phyloP scores from a whole-genome alignment of 306 rosid species.

The Sindora glabra region DNA sequence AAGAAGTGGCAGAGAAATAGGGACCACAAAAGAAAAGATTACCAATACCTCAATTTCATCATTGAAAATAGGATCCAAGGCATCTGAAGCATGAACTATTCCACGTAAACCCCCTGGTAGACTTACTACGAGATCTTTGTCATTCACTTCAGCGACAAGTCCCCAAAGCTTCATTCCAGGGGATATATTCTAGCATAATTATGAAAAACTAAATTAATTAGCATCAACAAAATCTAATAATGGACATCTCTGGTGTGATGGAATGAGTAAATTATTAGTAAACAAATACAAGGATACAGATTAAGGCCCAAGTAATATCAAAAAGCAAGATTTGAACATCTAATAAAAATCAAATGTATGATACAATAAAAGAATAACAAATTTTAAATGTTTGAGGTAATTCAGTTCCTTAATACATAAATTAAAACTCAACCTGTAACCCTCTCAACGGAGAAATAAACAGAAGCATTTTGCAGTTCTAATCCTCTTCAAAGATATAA shows the following conservation, averaged over 20 bases:
- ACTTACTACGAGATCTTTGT: constrained; percentile 75
- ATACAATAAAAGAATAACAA: too few species aligned
- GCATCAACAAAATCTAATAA: background rate
- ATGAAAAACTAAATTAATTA: background rate
- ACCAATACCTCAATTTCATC: constrained; percentile 40
- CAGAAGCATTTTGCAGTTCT: too few species aligned
- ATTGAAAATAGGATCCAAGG: constrained; percentile 53
- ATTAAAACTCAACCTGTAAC: too few species aligned
- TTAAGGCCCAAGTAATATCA: too few species aligned
- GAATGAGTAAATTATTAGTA: too few species aligned
- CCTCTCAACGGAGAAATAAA: too few species aligned
- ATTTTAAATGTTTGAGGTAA: too few species aligned
- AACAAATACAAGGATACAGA: too few species aligned
- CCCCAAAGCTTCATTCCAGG: constrained; percentile 97
- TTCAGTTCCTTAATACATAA: too few species aligned
- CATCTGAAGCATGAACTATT: constrained; percentile 71
- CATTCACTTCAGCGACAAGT: constrained; percentile 84
- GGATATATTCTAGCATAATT: constrained; percentile 52
- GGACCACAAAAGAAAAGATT: background rate
- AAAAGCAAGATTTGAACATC: too few species aligned
- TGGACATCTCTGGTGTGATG: background rate
- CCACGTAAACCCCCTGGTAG: constrained; percentile 94
- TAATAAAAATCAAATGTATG: too few species aligned
- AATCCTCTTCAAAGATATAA: too few species aligned
- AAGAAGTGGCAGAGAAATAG: background rate